Evolutionary conservation across 2,329 filamentous ascomycete species (phyloP), one percentile per base, ranked within the genome.

Genomic region (Ophiosphaerella korrae): DNA sequence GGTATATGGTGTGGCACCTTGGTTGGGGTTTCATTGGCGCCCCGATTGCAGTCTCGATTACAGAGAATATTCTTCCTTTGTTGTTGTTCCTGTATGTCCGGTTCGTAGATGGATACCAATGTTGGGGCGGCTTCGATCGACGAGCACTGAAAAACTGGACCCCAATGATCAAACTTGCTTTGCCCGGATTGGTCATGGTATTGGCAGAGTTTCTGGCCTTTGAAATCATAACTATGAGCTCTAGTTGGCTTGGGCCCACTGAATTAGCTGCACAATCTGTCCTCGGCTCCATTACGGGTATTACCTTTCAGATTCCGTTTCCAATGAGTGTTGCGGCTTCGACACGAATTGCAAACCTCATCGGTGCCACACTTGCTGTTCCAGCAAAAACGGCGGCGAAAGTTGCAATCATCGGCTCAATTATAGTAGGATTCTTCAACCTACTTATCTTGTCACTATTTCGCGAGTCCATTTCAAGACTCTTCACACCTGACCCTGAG

Each of bases 161-260:
- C 1, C 87, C 88, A 7, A 95, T 96, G 93, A 84, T 97, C 63
- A 85, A 86, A 41, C 86, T 97, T 33, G 91, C 93, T 0, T 78
- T 97, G 11, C 92, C 93, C 0, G 93, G 93, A 1, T 86, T 97
- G 71, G 78, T 96, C 58, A 97, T 97, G 92, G 88, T 97, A 2
- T 87, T 95, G 71, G 92, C 93, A 5, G 93, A 97, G 72, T 96
- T 90, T 76, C 82, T 97, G 9, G 92, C 92, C 6, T 97, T 97
- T 71, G 93, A 97, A 72, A 85, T 96, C 42, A 79, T 96, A 55
- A 96, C 92, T 0, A 80, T 97, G n/a, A 85, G 87, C 7, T 84
- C 90, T 0, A 90, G 88, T 44, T 90, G 89, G 62, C 87, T 97
- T 50, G 89, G 89, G 13, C 85, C 89, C 1, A 87, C 87, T 14